Conservation (phyloP, 768 basidiomycete genomes). For the Bullera alba region DNA sequence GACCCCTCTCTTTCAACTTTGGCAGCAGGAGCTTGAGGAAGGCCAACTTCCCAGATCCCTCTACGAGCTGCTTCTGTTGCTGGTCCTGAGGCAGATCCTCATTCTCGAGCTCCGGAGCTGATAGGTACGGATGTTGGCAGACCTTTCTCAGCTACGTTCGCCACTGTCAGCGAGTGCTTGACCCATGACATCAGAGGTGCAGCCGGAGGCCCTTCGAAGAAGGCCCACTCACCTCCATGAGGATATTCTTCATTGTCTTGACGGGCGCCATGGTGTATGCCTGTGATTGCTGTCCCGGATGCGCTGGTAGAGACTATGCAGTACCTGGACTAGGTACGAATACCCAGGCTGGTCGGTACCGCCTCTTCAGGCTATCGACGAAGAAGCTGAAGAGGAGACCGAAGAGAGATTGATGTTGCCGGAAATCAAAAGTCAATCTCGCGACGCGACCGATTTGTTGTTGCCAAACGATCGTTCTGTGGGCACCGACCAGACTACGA, state of each 20-base stretch:
- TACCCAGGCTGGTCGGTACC: no score
- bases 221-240: conserved; percentile 36
- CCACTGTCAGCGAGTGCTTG: no score
- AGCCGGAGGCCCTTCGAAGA: neutral
- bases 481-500: no score
- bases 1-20: conserved; percentile 73
- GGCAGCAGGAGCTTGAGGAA: conserved; percentile 71
- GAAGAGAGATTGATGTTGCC: no score
- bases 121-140: conserved; percentile 80
- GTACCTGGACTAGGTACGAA: no score
- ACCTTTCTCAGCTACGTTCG: conserved; percentile 31
- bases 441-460: no score
- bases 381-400: no score
- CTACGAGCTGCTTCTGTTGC: conserved; percentile 70
- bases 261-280: conserved; percentile 19
- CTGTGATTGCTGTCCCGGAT: no score
- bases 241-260: conserved; percentile 28
- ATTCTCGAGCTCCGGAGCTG: conserved; percentile 72
- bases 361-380: no score
- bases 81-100: conserved; percentile 54
- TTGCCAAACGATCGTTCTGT: no score
- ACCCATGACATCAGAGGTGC: neutral
- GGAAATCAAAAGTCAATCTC: no score
- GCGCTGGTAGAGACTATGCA: no score
- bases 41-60: conserved; percentile 76